phyloP scores from a whole-genome alignment of 2,329 filamentous ascomycete species.

The Coniella lustricola region DNA sequence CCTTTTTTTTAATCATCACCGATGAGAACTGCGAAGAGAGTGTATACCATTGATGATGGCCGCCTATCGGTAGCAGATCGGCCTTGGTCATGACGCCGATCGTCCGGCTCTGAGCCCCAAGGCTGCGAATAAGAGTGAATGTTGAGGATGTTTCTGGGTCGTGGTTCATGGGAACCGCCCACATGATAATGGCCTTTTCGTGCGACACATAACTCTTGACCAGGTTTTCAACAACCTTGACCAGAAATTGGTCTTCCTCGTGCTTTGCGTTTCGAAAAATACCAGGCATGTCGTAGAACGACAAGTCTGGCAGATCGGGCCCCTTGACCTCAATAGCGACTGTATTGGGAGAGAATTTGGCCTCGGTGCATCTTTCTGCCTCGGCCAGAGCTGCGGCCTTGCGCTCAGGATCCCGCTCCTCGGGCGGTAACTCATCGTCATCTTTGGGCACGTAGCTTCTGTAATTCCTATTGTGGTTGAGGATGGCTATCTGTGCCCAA shows the following conservation, averaged over 20 bases:
- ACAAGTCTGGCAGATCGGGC: slow-evolving; percentile 63
- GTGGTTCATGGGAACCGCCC: slow-evolving; percentile 69
- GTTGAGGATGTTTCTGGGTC: slow-evolving; percentile 72
- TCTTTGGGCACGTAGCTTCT: slow-evolving; percentile 46
- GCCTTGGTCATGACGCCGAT: slow-evolving; percentile 81
- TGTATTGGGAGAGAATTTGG: slow-evolving; percentile 76
- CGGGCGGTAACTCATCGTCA: slow-evolving; percentile 21
- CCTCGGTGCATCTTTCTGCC: slow-evolving; percentile 39
- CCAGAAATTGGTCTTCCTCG: slow-evolving; percentile 59
- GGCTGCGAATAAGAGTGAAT: slow-evolving; percentile 53
- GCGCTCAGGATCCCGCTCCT: slow-evolving; percentile 13
- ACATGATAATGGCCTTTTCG: slow-evolving; percentile 65
- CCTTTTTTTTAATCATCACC: no score
- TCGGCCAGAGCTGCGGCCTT: slow-evolving; percentile 20
- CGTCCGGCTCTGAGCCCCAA: slow-evolving; percentile 51
- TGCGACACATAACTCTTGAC: slow-evolving; percentile 64
- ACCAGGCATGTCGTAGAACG: slow-evolving; percentile 80
- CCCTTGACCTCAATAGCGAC: slow-evolving; percentile 70
- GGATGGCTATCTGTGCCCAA: slow-evolving; percentile 69
- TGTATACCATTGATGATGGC: slow-evolving; percentile 46
- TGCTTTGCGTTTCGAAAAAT: slow-evolving; percentile 66
- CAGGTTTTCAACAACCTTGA: slow-evolving; percentile 64
- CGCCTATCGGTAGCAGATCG: slow-evolving; percentile 55
- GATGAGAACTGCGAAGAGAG: neutral
- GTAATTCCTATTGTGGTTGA: slow-evolving; percentile 56